phyloP scores from a whole-genome alignment of 78 protist genomes.

The Emiliania huxleyi region DNA sequence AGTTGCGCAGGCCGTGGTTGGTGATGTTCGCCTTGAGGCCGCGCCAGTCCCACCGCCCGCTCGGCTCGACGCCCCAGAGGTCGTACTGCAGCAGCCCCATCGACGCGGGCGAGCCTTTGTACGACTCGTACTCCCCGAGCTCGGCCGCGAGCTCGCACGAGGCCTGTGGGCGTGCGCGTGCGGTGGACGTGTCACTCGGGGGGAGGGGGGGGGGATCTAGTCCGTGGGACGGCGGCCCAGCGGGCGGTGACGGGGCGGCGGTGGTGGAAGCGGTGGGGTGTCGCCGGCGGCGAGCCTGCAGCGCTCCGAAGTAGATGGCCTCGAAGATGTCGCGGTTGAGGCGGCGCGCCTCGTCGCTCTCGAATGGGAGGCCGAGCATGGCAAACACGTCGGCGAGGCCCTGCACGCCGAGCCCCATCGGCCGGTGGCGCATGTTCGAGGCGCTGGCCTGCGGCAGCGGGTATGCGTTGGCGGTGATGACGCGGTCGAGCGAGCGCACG shows the following conservation, averaged over 20 bases:
- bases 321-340: conserved; percentile 95
- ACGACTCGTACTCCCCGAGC: conserved; percentile 74
- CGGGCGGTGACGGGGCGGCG: too few relatives aligned
- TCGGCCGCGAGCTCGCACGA: conserved; percentile 50
- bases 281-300: too few relatives aligned
- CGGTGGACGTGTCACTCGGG: too few relatives aligned
- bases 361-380: conserved; percentile 86
- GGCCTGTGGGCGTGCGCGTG: too few relatives aligned
- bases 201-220: too few relatives aligned
- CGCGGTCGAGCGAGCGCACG: conserved; percentile 82
- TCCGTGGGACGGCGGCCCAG: too few relatives aligned
- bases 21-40: conserved; percentile 27
- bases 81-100: conserved; percentile 94
- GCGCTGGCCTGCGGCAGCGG: conserved; percentile 90
- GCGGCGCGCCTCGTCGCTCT: conserved; percentile 76
- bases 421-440: conserved; percentile 90
- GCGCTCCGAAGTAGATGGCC: conserved; percentile 86
- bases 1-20: conserved; percentile 90
- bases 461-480: conserved; percentile 94
- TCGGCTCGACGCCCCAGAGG: conserved; percentile 90
- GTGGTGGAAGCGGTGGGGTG: too few relatives aligned
- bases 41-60: conserved; percentile 55
- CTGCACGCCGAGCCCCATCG: conserved; percentile 82
- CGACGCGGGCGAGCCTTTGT: conserved; percentile 83
- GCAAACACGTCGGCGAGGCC: conserved; percentile 97